phyloP scores from a whole-genome alignment of 2,329 filamentous ascomycete species.

The Ramichloridium luteum region DNA sequence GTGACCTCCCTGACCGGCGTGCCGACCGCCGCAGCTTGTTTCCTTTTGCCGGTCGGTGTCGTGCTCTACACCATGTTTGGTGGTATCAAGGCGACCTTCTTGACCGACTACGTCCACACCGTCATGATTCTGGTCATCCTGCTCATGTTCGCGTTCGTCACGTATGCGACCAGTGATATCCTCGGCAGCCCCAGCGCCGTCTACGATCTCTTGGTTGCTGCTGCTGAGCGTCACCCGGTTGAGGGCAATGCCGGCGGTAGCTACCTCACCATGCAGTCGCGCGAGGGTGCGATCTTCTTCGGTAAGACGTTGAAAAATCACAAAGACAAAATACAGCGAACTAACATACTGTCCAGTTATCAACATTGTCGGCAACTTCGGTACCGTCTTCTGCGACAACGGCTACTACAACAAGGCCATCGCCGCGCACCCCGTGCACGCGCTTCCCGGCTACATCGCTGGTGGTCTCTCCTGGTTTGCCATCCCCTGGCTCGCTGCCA shows the following conservation, averaged over 20 bases:
- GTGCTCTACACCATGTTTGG: slow-evolving; percentile 57
- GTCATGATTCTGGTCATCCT: slow-evolving; percentile 78
- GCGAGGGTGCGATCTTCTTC: slow-evolving; percentile 77
- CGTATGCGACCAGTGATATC: slow-evolving; percentile 60
- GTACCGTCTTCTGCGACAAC: slow-evolving; percentile 65
- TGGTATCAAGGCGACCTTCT: slow-evolving; percentile 76
- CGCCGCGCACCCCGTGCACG: slow-evolving; percentile 68
- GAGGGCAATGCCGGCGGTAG: slow-evolving; percentile 67
- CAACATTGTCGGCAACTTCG: slow-evolving; percentile 67
- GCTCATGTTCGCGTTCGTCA: slow-evolving; percentile 69
- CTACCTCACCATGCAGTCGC: slow-evolving; percentile 76
- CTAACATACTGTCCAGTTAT: slow-evolving; percentile 34
- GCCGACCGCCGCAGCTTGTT: slow-evolving; percentile 68
- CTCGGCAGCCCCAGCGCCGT: slow-evolving; percentile 66
- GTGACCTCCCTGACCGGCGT: slow-evolving; percentile 60
- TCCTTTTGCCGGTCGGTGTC: slow-evolving; percentile 68
- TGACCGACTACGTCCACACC: slow-evolving; percentile 79
- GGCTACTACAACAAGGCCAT: slow-evolving; percentile 90
- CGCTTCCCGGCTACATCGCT: slow-evolving; percentile 76
- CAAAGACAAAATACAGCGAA: background rate
- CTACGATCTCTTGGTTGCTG: slow-evolving; percentile 63
- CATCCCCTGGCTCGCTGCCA: slow-evolving; percentile 81
- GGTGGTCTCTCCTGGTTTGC: slow-evolving; percentile 85
- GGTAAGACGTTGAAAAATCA: slow-evolving; percentile 32
- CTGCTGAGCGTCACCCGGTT: slow-evolving; percentile 58